A percentile compares a stretch with the other conserved stretches of the same genome.
Evolutionary conservation across 768 basidiomycete species (phyloP).

Genomic region (Russula earlei): DNA sequence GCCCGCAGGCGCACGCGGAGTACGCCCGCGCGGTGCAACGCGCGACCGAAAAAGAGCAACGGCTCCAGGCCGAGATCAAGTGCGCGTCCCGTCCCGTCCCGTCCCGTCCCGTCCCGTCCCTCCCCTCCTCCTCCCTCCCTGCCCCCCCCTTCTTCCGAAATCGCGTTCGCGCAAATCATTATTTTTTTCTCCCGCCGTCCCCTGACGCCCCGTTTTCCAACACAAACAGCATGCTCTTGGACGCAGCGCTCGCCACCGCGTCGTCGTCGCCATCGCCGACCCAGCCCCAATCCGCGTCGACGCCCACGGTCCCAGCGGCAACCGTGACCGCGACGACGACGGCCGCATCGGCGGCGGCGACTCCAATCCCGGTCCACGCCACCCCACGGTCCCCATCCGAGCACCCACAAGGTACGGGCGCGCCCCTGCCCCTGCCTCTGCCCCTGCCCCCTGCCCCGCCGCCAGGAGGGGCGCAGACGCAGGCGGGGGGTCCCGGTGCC

Average conservation of each 20-base stretch:
- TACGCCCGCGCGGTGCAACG: conserved; percentile 6
- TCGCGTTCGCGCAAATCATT: too few relatives aligned
- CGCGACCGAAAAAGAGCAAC: conserved; percentile 17
- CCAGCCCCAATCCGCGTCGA: neutral
- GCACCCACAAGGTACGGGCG: neutral
- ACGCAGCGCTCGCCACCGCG: conserved; percentile 13
- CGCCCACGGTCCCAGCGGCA: neutral
- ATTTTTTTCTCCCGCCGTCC: too few relatives aligned
- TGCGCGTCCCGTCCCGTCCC: neutral
- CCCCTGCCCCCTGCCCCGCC: neutral
- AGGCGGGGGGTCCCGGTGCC: too few relatives aligned
- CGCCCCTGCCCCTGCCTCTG: neutral
- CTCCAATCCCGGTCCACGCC: neutral
- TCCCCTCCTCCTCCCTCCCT: neutral
- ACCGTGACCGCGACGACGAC: neutral
- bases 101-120: too few relatives aligned
- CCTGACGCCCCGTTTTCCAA: too few relatives aligned
- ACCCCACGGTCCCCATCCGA: neutral
- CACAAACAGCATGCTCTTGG: conserved; percentile 18
- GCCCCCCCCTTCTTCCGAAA: too few relatives aligned
- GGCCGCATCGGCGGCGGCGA: neutral
- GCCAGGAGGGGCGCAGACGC: too few relatives aligned
- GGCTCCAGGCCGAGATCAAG: conserved; percentile 19
- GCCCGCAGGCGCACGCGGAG: conserved; percentile 11
- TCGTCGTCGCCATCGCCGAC: neutral